These are phyloP conservation scores for Lunasporangiospora selenospora DNA, from an alignment of 192 early-diverging fungal genomes.

Conservation along the genomic window DNA sequence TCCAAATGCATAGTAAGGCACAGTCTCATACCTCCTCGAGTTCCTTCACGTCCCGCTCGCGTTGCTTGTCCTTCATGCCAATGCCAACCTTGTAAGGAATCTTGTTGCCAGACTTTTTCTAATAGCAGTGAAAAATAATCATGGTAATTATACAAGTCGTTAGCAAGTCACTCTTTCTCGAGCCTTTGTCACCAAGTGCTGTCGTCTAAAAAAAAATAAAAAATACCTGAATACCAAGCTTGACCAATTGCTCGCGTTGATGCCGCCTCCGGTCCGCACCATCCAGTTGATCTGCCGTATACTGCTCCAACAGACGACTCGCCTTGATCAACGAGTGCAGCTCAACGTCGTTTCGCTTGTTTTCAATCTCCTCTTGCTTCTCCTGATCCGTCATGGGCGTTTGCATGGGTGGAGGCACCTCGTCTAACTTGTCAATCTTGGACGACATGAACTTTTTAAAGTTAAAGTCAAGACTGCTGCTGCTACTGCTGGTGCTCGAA, in stretches of 20 bases:
- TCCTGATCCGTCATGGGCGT: slow-evolving; percentile 38
- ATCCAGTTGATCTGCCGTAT: slow-evolving; percentile 38
- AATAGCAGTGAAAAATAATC: neutral
- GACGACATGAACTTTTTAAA: slow-evolving; percentile 49
- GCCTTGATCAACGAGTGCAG: slow-evolving; percentile 36
- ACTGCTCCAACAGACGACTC: slow-evolving; percentile 40
- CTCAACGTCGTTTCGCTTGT: slow-evolving; percentile 33
- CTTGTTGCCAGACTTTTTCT: slow-evolving; percentile 38
- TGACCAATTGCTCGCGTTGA: slow-evolving; percentile 35
- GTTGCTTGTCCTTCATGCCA: slow-evolving; percentile 44
- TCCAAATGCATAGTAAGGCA: neutral
- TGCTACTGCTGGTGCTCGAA: neutral
- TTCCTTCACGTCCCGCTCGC: slow-evolving; percentile 41
- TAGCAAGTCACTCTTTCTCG: too few relatives aligned
- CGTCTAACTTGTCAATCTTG: slow-evolving; percentile 43
- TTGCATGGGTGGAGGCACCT: slow-evolving; percentile 31
- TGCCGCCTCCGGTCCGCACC: slow-evolving; percentile 34
- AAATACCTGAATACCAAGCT: slow-evolving; percentile 40
- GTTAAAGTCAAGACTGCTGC: slow-evolving; percentile 28
- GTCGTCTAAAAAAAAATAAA: neutral
- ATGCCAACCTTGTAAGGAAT: slow-evolving; percentile 32
- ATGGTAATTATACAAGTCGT: too few relatives aligned
- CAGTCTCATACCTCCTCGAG: slow-evolving; percentile 24
- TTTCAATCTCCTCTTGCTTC: slow-evolving; percentile 35
- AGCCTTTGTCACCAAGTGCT: too few relatives aligned